phyloP scores from a whole-genome alignment of 2,329 filamentous ascomycete species.

The Tolypocladium tundrense region DNA sequence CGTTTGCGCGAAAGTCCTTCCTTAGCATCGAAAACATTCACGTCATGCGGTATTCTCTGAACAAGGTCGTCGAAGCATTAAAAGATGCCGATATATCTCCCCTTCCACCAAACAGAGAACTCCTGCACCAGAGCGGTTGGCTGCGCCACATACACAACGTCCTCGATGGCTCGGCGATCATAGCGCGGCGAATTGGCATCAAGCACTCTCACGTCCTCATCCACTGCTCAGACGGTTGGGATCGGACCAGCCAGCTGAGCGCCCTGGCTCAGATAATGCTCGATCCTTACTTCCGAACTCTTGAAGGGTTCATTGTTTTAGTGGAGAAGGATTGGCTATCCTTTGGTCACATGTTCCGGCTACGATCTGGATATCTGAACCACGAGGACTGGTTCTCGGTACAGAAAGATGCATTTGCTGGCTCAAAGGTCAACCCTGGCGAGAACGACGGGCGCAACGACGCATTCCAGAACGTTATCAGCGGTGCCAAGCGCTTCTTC shows the following conservation, averaged over 20 bases:
- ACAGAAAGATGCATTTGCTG: conserved; percentile 69
- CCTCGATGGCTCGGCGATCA: conserved; percentile 73
- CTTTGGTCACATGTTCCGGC: conserved; percentile 94
- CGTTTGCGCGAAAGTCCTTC: conserved; percentile 81
- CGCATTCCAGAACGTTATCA: conserved; percentile 77
- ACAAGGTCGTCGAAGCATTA: conserved; percentile 77
- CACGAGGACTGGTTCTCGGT: conserved; percentile 91
- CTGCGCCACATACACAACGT: conserved; percentile 79
- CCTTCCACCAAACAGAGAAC: conserved; percentile 70
- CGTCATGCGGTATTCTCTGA: conserved; percentile 87
- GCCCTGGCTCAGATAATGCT: conserved; percentile 86
- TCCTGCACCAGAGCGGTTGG: conserved; percentile 79
- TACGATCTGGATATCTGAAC: conserved; percentile 78
- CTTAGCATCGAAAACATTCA: conserved; percentile 98
- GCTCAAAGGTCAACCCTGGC: conserved; percentile 50
- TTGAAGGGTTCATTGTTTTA: conserved; percentile 88
- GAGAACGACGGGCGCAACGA: conserved; percentile 55
- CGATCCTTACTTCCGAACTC: conserved; percentile 87
- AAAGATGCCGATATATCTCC: conserved; percentile 87
- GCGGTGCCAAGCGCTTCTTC: conserved; percentile 84
- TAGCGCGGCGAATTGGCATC: conserved; percentile 79
- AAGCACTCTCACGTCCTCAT: conserved; percentile 92
- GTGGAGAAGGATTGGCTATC: conserved; percentile 97
- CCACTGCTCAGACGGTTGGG: conserved; percentile 98
- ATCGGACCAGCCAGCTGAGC: conserved; percentile 89